Conservation (phyloP, 2,329 filamentous ascomycete genomes). For the Acarospora socialis region DNA sequence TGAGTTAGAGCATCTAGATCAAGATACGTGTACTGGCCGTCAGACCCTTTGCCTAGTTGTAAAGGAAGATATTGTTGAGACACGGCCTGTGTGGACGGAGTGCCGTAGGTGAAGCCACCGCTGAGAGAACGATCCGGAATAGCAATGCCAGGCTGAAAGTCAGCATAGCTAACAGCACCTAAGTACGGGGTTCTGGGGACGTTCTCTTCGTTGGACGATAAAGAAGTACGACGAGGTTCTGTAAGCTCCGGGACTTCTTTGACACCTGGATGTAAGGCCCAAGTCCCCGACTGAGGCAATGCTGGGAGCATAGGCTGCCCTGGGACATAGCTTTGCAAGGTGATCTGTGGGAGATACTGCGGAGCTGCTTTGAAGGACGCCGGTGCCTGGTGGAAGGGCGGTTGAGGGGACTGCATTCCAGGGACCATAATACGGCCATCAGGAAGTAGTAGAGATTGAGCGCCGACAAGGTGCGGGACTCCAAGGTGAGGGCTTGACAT, state of each 20-base stretch:
- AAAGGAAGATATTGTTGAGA: conserved; percentile 12
- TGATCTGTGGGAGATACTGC: no score
- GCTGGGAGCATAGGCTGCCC: no score
- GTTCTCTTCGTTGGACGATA: conserved; percentile 29
- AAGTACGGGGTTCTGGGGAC: conserved; percentile 50
- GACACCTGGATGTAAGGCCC: neutral
- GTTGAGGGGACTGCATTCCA: no score
- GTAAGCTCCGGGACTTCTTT: conserved; percentile 23
- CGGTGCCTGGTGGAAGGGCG: no score
- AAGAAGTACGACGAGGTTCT: conserved; percentile 25
- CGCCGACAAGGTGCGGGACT: no score
- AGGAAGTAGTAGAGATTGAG: no score
- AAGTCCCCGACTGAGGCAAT: neutral
- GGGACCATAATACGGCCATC: no score
- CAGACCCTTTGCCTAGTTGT: conserved; percentile 32
- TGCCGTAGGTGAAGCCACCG: conserved; percentile 21
- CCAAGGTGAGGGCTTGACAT: no score
- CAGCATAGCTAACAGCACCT: conserved; percentile 40
- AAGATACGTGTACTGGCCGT: conserved; percentile 29
- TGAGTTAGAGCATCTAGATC: conserved; percentile 51
- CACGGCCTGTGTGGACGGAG: neutral
- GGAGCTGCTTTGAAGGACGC: no score
- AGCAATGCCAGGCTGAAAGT: conserved; percentile 45
- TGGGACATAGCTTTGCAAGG: no score
- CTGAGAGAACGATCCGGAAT: conserved; percentile 43